Conservation (phyloP, 257 asterid genomes). For the Osmanthus fragrans region DNA sequence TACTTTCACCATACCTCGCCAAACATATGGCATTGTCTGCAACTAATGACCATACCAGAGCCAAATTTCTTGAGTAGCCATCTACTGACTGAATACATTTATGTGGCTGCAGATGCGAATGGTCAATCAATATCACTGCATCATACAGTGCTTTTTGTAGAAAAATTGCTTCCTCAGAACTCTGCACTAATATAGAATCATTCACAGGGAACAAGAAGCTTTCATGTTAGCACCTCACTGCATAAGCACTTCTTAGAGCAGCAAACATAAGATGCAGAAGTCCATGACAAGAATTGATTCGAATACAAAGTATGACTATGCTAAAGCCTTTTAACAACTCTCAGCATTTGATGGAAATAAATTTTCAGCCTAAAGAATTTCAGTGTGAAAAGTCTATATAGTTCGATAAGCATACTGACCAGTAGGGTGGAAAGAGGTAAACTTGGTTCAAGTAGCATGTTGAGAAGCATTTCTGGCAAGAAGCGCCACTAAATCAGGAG, state of each 20-base stretch:
- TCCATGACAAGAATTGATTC: constrained; percentile 8
- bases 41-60: constrained; percentile 67
- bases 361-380: constrained; percentile 6
- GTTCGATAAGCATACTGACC: constrained; percentile 49
- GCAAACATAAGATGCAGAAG: constrained; percentile 7
- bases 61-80: constrained; percentile 43
- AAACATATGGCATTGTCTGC: constrained; percentile 61
- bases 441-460: constrained; percentile 60
- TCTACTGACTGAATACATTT: constrained; percentile 50
- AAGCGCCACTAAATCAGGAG: constrained; percentile 36
- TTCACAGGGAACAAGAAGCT: background rate
- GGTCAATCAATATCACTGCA: constrained; percentile 56
- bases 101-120: constrained; percentile 48
- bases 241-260: background rate
- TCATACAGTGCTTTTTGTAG: constrained; percentile 57
- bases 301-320: background rate
- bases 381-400: background rate
- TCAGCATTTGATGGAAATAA: constrained; percentile 4
- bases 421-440: constrained; percentile 51
- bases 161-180: constrained; percentile 45
- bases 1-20: constrained; percentile 51
- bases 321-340: constrained; percentile 14
- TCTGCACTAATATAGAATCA: constrained; percentile 47
- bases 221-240: constrained; percentile 18
- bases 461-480: constrained; percentile 70